phyloP scores from a whole-genome alignment of 495 filamentous ascomycete species.

The Aspergillus bertholletiae region DNA sequence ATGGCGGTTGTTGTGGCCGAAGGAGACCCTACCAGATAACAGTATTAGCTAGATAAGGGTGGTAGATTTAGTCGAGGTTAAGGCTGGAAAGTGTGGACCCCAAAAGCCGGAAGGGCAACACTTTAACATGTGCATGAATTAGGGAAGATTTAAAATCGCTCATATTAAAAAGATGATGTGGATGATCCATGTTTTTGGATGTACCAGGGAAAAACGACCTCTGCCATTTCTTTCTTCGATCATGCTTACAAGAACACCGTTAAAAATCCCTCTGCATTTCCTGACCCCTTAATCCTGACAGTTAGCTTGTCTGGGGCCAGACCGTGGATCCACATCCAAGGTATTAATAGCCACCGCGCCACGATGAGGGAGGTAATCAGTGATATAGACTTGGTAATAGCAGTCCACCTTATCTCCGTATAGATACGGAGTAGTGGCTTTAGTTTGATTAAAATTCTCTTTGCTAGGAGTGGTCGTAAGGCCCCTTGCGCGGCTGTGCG shows the following conservation, averaged over 20 bases:
- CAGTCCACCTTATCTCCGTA: too few relatives aligned
- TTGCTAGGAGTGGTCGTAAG: too few relatives aligned
- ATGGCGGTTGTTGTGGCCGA: constrained; percentile 7
- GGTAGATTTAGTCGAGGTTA: too few relatives aligned
- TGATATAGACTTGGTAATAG: too few relatives aligned
- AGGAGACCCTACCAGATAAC: constrained; percentile 22
- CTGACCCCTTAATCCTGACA: background rate
- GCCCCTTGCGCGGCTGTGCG: too few relatives aligned
- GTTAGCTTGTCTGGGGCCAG: background rate
- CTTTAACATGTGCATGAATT: background rate
- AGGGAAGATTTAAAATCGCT: background rate
- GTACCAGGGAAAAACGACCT: background rate
- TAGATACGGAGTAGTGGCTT: too few relatives aligned
- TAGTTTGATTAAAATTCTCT: too few relatives aligned
- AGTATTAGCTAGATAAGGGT: constrained; percentile 3
- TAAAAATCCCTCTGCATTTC: background rate
- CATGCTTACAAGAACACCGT: too few relatives aligned
- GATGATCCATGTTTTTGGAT: background rate
- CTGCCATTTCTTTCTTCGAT: background rate
- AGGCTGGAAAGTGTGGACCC: too few relatives aligned
- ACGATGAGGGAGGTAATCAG: constrained; percentile 8
- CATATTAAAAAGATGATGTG: background rate
- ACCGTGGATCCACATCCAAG: background rate
- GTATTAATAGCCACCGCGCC: constrained; percentile 5
- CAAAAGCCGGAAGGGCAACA: too few relatives aligned